Base-by-base conservation (phyloP, 768 basidiomycete genomes). In the Harrya chromipes region DNA sequence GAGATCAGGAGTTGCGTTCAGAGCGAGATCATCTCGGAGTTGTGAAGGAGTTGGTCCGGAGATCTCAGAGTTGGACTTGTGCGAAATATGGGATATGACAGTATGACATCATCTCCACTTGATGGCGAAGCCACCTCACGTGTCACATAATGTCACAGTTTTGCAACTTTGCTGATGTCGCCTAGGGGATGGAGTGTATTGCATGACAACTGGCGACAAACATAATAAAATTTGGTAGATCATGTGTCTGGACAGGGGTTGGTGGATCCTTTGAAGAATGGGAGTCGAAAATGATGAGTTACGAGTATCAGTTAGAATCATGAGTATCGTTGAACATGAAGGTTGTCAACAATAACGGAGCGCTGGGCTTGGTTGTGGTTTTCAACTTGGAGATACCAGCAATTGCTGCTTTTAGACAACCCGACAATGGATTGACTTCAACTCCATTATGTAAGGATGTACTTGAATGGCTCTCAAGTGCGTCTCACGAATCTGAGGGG, bases 131-230 rank as follows among this genome's bases (percentile, higher is more conserved):
- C 29, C 29, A 13, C 12, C 2, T 13, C 29, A 29, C 29, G 29
- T 6, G 12, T 29, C 29, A 29, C 29, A 6, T 29, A 6, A 29
- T 29, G 29, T 29, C 29, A 29, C 6, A 11, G 29, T 29, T 29
- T 29, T 29, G 11, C 29, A 29, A 29, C 10, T 29, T 29, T 13
- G 29, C 29, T 13, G 29, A 29, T 27, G 27, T 49, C 50, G 46
- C 66, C 66, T 68, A 27, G 66, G 52, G 12, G 49, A 41, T 35
- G 66, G 68, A 19, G 40, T 42, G 37, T 66, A 64, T 40, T 57
- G 59, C 13, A 64, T 58, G 38, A 58, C 12, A 10, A 34, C 62
- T 29, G 56, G 46, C 13, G 51, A 50, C 12, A 62, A 40, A 45
- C 33, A 67, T 46, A 38, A 17, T 41, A 44, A 42, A 49, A 43